phyloP scores from a whole-genome alignment of 1,284 basidiomycete genomes.

The Entoloma clypeatum region DNA sequence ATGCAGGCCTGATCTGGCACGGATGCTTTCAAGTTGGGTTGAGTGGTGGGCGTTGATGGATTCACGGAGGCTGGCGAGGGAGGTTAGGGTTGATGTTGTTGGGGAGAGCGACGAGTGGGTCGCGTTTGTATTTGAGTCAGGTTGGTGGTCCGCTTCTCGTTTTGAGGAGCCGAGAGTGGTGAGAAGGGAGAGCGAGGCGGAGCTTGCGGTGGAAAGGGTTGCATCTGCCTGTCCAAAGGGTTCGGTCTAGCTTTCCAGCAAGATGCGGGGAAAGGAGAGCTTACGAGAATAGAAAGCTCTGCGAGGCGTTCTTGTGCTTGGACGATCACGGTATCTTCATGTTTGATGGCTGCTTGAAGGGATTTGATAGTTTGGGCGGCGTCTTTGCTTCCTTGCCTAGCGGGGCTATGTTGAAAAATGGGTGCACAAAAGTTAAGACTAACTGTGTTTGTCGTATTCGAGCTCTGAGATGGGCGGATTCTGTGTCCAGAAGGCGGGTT shows the following conservation, averaged over 20 bases:
- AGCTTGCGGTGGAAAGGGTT: constrained; percentile 12
- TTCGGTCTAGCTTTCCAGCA: neutral
- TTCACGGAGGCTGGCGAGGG: no score
- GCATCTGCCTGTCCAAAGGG: constrained; percentile 18
- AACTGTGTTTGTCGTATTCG: constrained; percentile 23
- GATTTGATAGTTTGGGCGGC: constrained; percentile 20
- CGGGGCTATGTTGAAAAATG: constrained; percentile 1
- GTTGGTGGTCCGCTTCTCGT: neutral
- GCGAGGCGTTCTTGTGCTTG: constrained; percentile 23
- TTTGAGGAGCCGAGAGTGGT: constrained; percentile 7
- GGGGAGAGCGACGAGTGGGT: no score
- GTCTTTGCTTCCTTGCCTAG: constrained; percentile 24
- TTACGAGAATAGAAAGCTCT: constrained; percentile 30
- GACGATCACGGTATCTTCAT: constrained; percentile 20
- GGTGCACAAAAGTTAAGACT: neutral
- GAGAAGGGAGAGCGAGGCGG: constrained; percentile 12
- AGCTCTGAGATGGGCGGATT: constrained; percentile 22
- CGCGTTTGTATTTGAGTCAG: constrained; percentile 2
- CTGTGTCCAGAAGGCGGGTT: constrained; percentile 24
- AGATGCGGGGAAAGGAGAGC: neutral
- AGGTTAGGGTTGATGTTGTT: no score
- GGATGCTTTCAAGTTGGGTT: no score
- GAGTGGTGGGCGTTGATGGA: no score
- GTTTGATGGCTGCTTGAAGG: constrained; percentile 24
- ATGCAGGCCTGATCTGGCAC: no score